These are phyloP conservation scores for Calocybe cyanea DNA, from an alignment of 768 basidiomycete genomes.

Conservation along the genomic window DNA sequence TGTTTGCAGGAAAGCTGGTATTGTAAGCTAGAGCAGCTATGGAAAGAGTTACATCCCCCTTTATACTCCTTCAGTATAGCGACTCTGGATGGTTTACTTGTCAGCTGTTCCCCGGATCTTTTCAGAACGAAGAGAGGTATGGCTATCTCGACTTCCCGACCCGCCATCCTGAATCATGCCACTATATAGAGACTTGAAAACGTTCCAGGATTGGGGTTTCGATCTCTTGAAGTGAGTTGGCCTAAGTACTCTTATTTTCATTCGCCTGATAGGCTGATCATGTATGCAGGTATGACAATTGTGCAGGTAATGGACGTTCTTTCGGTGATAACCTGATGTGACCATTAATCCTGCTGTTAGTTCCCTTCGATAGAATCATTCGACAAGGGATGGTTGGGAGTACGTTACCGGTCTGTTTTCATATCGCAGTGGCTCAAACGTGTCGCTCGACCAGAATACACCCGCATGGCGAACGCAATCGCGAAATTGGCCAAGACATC, in stretches of 20 bases:
- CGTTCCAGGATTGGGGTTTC: constrained; percentile 65
- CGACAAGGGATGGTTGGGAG: constrained; percentile 54
- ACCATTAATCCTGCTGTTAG: constrained; percentile 20
- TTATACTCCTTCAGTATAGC: constrained; percentile 35
- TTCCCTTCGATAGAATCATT: constrained; percentile 56
- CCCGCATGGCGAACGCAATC: constrained; percentile 62
- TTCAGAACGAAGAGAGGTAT: constrained; percentile 44
- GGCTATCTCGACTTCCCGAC: too few relatives aligned
- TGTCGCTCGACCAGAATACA: constrained; percentile 28
- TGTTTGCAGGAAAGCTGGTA: constrained; percentile 36
- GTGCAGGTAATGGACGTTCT: constrained; percentile 34
- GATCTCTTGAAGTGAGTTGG: constrained; percentile 55
- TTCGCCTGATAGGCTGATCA: background rate
- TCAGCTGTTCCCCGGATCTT: constrained; percentile 62
- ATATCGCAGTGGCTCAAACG: background rate
- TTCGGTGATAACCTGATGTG: background rate
- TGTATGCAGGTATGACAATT: constrained; percentile 46
- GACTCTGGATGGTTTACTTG: constrained; percentile 75
- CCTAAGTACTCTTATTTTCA: constrained; percentile 9
- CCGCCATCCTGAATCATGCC: too few relatives aligned
- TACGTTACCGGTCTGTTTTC: constrained; percentile 23
- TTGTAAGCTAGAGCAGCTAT: constrained; percentile 24
- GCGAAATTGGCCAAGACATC: constrained; percentile 41
- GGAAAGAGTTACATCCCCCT: background rate
- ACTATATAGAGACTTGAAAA: constrained; percentile 46